These are phyloP conservation scores for Monosporozyma yasuniensis DNA, from an alignment of 805 yeast species.

Conservation along the genomic window DNA sequence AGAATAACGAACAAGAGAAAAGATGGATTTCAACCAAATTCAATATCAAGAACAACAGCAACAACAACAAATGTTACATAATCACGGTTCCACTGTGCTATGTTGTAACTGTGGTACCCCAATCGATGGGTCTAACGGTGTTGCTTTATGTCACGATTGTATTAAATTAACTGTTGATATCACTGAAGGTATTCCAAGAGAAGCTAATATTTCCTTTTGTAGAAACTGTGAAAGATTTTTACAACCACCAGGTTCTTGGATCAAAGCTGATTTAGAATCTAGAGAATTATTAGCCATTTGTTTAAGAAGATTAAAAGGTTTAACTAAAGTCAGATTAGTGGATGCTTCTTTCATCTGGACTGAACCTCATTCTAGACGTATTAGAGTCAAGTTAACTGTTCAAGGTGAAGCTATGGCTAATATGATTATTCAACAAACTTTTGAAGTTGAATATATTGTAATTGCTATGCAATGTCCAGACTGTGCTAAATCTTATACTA, in stretches of 20 bases:
- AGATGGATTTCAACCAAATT: slow-evolving; percentile 24
- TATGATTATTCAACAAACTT: slow-evolving; percentile 86
- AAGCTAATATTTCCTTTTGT: slow-evolving; percentile 87
- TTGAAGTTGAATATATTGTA: slow-evolving; percentile 90
- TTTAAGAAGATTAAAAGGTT: slow-evolving; percentile 78
- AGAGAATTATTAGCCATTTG: slow-evolving; percentile 88
- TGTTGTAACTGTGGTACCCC: slow-evolving; percentile 99
- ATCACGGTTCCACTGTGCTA: slow-evolving; percentile 68
- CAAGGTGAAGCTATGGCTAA: slow-evolving; percentile 94
- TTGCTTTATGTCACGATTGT: slow-evolving; percentile 97
- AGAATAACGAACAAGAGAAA: background rate
- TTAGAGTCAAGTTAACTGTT: slow-evolving; percentile 81
- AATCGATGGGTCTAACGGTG: slow-evolving; percentile 88
- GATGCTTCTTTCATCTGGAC: slow-evolving; percentile 98
- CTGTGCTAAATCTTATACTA: slow-evolving; percentile 94
- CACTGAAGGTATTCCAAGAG: slow-evolving; percentile 90
- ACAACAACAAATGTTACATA: slow-evolving; percentile 21
- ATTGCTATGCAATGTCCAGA: slow-evolving; percentile 96
- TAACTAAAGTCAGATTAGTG: slow-evolving; percentile 73
- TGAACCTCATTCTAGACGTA: slow-evolving; percentile 96
- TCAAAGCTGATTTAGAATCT: slow-evolving; percentile 80
- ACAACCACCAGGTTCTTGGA: slow-evolving; percentile 94
- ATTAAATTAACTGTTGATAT: slow-evolving; percentile 87
- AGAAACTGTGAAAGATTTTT: slow-evolving; percentile 94
- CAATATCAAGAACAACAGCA: slow-evolving; percentile 20